Conservation (phyloP, 2,329 filamentous ascomycete genomes). For the Neonectria magnoliae region DNA sequence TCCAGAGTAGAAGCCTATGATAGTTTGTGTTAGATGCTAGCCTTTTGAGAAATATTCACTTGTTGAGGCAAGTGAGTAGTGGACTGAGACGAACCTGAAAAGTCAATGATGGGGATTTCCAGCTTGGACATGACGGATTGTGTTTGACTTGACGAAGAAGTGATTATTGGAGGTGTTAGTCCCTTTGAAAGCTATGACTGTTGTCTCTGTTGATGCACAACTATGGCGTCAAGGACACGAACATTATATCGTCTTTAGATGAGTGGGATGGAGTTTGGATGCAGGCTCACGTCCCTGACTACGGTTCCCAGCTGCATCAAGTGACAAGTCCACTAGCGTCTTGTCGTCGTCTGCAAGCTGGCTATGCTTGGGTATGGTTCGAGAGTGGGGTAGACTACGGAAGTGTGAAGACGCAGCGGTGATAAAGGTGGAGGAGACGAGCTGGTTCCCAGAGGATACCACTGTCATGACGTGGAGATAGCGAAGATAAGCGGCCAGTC, state of each 20-base stretch:
- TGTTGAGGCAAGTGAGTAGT: neutral
- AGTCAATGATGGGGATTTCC: slow-evolving; percentile 44
- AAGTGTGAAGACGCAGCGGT: neutral
- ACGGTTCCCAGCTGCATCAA: neutral
- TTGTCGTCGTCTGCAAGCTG: neutral
- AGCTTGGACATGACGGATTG: slow-evolving; percentile 23
- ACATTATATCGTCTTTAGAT: slow-evolving; percentile 14
- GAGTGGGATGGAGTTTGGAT: slow-evolving; percentile 13
- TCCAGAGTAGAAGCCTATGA: slow-evolving; percentile 32
- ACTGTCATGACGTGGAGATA: slow-evolving; percentile 6
- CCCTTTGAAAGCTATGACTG: neutral
- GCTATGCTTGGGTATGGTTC: slow-evolving; percentile 6
- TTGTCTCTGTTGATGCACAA: neutral
- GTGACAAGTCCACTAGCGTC: neutral
- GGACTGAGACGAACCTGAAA: slow-evolving; percentile 35
- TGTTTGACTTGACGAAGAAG: neutral
- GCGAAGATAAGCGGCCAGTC: slow-evolving; percentile 11
- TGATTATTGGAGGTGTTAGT: neutral
- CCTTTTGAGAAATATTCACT: neutral
- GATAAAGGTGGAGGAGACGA: slow-evolving; percentile 16
- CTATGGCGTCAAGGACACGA: slow-evolving; percentile 12
- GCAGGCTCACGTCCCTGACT: neutral
- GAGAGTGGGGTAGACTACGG: slow-evolving; percentile 16
- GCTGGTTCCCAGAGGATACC: neutral
- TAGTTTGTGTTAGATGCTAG: neutral